phyloP scores from a whole-genome alignment of 116 monocot genomes.

The Posidonia oceanica region DNA sequence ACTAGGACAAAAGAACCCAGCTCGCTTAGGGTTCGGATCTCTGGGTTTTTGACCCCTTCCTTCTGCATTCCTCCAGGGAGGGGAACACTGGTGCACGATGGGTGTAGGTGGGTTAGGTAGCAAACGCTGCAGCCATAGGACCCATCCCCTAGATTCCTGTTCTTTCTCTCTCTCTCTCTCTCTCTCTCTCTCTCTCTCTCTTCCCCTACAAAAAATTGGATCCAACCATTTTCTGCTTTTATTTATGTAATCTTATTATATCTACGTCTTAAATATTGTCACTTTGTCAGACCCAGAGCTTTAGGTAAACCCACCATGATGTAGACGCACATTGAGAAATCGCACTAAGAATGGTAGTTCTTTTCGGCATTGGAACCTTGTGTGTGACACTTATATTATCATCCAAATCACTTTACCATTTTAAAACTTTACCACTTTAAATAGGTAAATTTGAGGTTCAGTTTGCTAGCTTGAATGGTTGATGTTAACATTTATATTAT shows the following conservation, averaged over 20 bases:
- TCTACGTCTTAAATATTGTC: no score
- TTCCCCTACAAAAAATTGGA: neutral
- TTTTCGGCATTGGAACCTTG: no score
- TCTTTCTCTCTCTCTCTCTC: neutral
- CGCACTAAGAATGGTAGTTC: no score
- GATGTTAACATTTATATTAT: no score
- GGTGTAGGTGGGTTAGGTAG: conserved; percentile 23
- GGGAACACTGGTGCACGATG: conserved; percentile 9
- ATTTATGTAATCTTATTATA: neutral
- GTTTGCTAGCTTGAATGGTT: no score
- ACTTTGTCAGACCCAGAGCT: no score
- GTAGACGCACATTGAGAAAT: no score
- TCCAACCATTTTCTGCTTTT: conserved; percentile 8
- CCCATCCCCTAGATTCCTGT: conserved; percentile 19
- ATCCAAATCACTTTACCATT: no score
- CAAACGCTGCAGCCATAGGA: conserved; percentile 19
- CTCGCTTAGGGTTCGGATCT: conserved; percentile 1
- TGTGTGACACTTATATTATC: no score
- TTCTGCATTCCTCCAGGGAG: neutral
- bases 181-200: neutral
- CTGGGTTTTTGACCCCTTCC: neutral
- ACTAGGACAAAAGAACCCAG: conserved; percentile 1
- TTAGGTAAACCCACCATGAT: no score
- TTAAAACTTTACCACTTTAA: no score
- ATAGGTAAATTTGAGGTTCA: no score